Evolutionary conservation across 768 basidiomycete genomes (phyloP).

Genomic region (Lactifluus pinguis): DNA sequence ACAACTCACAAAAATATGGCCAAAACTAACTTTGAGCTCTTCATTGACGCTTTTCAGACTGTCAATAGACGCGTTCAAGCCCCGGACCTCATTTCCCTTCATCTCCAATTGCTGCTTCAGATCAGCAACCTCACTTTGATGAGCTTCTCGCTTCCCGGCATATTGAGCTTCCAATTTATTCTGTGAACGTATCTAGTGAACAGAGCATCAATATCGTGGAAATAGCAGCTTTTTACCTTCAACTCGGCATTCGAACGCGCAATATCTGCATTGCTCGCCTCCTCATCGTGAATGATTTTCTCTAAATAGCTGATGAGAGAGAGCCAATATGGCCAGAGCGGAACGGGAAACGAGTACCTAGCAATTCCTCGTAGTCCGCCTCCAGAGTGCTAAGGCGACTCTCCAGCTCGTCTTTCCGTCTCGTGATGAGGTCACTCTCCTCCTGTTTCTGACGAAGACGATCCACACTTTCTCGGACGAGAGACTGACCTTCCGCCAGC

Average conservation of each 20-base stretch:
- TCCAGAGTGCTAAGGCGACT: constrained; percentile 70
- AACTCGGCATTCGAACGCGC: constrained; percentile 83
- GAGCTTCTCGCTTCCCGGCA: constrained; percentile 83
- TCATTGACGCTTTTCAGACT: constrained; percentile 94
- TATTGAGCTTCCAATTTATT: constrained; percentile 93
- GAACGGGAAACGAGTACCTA: constrained; percentile 47
- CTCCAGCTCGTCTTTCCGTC: constrained; percentile 85
- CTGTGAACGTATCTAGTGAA: constrained; percentile 34
- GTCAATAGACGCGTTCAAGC: constrained; percentile 78
- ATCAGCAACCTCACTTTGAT: constrained; percentile 73
- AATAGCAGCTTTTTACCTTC: constrained; percentile 49
- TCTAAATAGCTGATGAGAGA: constrained; percentile 37
- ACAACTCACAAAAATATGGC: background rate
- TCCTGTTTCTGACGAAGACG: constrained; percentile 84
- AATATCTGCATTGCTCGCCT: constrained; percentile 72
- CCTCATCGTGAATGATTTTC: constrained; percentile 87
- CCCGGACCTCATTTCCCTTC: constrained; percentile 74
- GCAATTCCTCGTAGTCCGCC: constrained; percentile 91
- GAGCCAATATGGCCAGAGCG: constrained; percentile 10
- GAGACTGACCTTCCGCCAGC: constrained; percentile 77
- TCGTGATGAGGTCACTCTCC: constrained; percentile 77
- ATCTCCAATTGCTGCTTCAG: constrained; percentile 87
- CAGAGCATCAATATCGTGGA: constrained; percentile 5
- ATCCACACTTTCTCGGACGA: constrained; percentile 84
- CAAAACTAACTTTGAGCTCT: constrained; percentile 82